Base-by-base conservation (phyloP, 768 basidiomycete species). In the Rhodotorula babjevae region DNA sequence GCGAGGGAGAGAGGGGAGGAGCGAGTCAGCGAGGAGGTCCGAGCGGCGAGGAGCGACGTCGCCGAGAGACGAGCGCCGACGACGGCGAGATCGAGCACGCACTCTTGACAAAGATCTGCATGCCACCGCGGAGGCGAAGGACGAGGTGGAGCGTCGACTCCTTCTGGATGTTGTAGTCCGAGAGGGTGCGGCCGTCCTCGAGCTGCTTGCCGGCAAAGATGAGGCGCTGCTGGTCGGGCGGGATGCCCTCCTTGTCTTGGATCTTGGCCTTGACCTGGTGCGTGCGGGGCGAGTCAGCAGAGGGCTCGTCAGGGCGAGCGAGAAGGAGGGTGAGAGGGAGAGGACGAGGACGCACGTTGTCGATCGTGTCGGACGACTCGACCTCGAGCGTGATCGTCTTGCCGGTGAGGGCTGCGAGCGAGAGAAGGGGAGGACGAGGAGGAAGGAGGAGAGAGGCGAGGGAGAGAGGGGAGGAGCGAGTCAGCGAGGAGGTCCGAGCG, bases 161-260 rank as follows among this genome's bases (percentile, higher is more conserved):
- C 63, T 72, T 68, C 67, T 76, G 74, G 52, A 77, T 77, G 64
- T 78, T 77, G 82, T 92, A 93, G 76, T 93, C 92, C 0, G 90
- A 91, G 0, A 93, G 83, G 0, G 92, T 94, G 31, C 92, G 89
- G 19, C 92, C 92, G 77, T 93, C 92, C 76, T 94, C 92, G 8
- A 93, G 83, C 80, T 94, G 92, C 82, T 93, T 93, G 50, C 92
- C 92, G 36, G 92, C 92, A 75, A 93, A 93, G 81, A 93, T 93
- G 12, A 93, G 84, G 11, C 69, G 59, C 65, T 71, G 69, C 61
- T 71, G 69, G 60, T 71, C 69, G 12, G 91, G 92, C 68, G 92
- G 92, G 75, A 94, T 96, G 73, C 88, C 92, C 78, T 93, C 92
- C 84, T 93, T 93, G 80, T 93, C 92, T 80, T 93, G 91, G 50